phyloP scores from a whole-genome alignment of 495 filamentous ascomycete species.

The Pseudomonodictys pantanalensis region DNA sequence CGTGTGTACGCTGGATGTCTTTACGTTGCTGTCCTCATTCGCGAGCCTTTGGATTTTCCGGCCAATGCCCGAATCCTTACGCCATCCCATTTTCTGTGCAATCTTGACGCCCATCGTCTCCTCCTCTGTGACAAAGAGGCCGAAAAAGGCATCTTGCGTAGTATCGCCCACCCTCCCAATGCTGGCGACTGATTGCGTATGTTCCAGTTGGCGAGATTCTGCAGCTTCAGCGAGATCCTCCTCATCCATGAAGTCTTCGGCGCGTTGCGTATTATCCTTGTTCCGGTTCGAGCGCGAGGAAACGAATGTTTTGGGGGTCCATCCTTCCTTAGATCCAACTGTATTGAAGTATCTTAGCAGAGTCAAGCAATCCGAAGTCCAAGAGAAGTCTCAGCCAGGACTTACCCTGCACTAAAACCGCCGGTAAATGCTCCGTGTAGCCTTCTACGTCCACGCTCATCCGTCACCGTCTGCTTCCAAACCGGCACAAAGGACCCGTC shows the following conservation, averaged over 20 bases:
- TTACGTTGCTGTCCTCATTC: constrained; percentile 55
- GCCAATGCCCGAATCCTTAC: constrained; percentile 87
- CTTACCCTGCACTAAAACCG: constrained; percentile 92
- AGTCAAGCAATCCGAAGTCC: constrained; percentile 20
- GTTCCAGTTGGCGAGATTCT: constrained; percentile 71
- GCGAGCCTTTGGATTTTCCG: constrained; percentile 80
- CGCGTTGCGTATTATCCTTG: constrained; percentile 65
- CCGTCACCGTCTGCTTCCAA: constrained; percentile 96
- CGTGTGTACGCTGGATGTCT: constrained; percentile 48
- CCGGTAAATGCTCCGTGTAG: constrained; percentile 96
- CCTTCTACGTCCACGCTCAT: constrained; percentile 87
- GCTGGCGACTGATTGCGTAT: constrained; percentile 66
- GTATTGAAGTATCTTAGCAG: constrained; percentile 85
- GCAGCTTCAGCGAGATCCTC: constrained; percentile 88
- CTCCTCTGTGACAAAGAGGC: constrained; percentile 68
- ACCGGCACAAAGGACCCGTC: constrained; percentile 91
- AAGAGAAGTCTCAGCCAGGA: background rate
- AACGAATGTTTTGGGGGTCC: constrained; percentile 86
- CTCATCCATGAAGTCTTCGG: constrained; percentile 98
- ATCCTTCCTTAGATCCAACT: constrained; percentile 97
- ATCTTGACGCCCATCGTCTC: constrained; percentile 90
- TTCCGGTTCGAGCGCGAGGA: constrained; percentile 80
- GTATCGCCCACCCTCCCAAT: constrained; percentile 68
- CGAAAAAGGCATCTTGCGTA: constrained; percentile 61
- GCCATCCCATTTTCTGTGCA: constrained; percentile 93